These are phyloP conservation scores for Tricholoma matsutake DNA, from an alignment of 768 basidiomycete genomes.

Conservation along the genomic window DNA sequence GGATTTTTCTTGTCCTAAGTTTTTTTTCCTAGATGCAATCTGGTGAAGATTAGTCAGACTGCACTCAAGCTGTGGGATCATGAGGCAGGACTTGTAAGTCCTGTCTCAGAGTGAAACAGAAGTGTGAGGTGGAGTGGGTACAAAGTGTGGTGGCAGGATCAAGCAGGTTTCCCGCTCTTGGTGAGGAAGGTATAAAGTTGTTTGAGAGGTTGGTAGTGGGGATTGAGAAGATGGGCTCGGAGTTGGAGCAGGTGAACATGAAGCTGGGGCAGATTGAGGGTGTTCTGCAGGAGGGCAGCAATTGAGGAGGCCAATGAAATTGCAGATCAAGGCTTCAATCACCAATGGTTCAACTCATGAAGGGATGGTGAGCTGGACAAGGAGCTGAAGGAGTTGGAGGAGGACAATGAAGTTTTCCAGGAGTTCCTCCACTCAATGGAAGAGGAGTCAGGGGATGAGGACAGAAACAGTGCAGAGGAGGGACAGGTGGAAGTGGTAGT, in stretches of 20 bases:
- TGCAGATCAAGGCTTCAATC: not conserved
- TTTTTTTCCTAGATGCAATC: too few relatives aligned
- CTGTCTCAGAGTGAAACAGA: too few relatives aligned
- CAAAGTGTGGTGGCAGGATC: too few relatives aligned
- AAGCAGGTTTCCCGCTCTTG: not conserved
- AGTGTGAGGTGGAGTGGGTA: not conserved
- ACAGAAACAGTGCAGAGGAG: too few relatives aligned
- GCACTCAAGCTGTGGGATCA: not conserved
- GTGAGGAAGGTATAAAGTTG: not conserved
- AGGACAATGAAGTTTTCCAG: too few relatives aligned
- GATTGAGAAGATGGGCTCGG: not conserved
- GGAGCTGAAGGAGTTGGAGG: too few relatives aligned
- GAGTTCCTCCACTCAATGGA: too few relatives aligned
- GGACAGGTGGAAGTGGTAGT: too few relatives aligned
- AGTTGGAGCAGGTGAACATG: not conserved
- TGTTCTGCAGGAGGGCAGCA: not conserved
- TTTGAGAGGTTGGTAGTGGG: not conserved
- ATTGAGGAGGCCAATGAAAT: not conserved
- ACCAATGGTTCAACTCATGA: not conserved
- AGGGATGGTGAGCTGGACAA: too few relatives aligned
- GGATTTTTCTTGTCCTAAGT: too few relatives aligned
- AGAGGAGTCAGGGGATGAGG: too few relatives aligned
- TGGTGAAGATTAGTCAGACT: too few relatives aligned
- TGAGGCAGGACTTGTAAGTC: not conserved
- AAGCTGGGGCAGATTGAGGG: not conserved